These are phyloP conservation scores for Tulasnella sp. DNA, from an alignment of 768 basidiomycete species.

Conservation along the genomic window DNA sequence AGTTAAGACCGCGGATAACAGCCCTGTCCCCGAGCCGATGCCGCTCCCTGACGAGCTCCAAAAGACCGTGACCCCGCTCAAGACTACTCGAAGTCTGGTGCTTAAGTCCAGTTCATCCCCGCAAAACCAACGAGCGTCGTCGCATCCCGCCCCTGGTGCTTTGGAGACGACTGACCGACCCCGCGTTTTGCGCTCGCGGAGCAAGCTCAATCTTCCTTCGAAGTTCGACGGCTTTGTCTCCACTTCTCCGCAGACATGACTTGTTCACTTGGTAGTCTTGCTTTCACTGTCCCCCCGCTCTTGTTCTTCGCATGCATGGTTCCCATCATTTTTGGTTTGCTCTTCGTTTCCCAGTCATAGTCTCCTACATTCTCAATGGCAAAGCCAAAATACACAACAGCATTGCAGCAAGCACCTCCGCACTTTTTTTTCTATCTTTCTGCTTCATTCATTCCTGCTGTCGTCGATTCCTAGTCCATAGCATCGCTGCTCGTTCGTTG, in stretches of 20 bases:
- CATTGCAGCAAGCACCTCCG: neutral
- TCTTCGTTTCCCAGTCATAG: neutral
- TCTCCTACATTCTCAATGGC: neutral
- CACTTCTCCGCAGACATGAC: conserved; percentile 3
- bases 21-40: neutral
- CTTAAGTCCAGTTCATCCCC: neutral
- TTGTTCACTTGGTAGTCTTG: neutral
- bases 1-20: conserved; percentile 2
- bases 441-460: neutral
- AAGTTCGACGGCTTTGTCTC: conserved; percentile 23
- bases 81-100: neutral
- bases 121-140: conserved; percentile 3
- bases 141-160: conserved; percentile 10
- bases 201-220: conserved; percentile 19
- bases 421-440: conserved; percentile 5
- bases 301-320: conserved; percentile 7
- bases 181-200: conserved; percentile 22
- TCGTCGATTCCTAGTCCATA: neutral
- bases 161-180: neutral
- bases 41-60: neutral
- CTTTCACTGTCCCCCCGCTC: neutral
- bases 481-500: neutral
- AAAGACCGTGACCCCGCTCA: neutral
- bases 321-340: conserved; percentile 4
- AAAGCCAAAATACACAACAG: conserved; percentile 11